These are phyloP conservation scores for Hanseniaspora lachancei DNA, from an alignment of 805 yeast genomes.

Conservation along the genomic window DNA sequence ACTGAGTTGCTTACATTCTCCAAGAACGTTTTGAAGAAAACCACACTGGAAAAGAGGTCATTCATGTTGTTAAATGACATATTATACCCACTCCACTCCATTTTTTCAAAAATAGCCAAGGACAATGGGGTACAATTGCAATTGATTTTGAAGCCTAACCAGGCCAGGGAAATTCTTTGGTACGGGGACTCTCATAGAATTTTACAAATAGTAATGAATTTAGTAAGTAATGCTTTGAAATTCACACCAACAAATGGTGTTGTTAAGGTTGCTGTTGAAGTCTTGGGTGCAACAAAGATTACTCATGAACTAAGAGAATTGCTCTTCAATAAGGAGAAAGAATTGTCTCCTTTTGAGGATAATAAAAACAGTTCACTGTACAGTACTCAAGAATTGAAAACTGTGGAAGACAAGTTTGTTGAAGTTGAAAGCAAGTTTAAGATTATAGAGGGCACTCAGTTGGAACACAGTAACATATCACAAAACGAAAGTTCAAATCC, in stretches of 20 bases:
- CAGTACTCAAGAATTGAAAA: neutral
- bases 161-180: constrained; percentile 47
- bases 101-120: constrained; percentile 65
- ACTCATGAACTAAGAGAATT: constrained; percentile 29
- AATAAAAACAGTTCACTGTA: neutral
- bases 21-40: constrained; percentile 70
- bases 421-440: constrained; percentile 1
- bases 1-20: constrained; percentile 86
- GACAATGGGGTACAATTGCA: constrained; percentile 63
- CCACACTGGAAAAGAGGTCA: constrained; percentile 70
- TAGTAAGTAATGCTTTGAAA: constrained; percentile 80
- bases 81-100: constrained; percentile 71
- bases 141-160: constrained; percentile 50
- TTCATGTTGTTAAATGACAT: constrained; percentile 65
- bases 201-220: constrained; percentile 81
- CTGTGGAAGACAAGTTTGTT: neutral
- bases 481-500: neutral
- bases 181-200: constrained; percentile 85
- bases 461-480: neutral
- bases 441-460: neutral
- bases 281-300: constrained; percentile 46
- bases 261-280: constrained; percentile 65
- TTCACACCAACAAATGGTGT: constrained; percentile 85
- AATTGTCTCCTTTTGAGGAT: neutral
- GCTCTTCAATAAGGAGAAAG: neutral